phyloP scores from a whole-genome alignment of 1,139 yeast species.

The Yamadazyma blattariae region DNA sequence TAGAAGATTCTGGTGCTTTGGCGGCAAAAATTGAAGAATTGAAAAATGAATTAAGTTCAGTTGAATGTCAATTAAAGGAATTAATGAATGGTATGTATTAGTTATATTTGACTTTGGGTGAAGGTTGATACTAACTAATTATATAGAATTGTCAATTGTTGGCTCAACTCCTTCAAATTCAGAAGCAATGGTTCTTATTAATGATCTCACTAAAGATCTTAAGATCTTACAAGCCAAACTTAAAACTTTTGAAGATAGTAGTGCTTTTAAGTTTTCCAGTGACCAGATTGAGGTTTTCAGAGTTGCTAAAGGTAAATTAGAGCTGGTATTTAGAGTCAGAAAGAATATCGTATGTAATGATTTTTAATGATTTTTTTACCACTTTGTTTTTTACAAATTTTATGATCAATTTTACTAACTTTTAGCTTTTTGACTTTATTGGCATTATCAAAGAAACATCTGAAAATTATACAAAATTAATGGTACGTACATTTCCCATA shows the following conservation, averaged over 20 bases:
- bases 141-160: not conserved
- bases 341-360: not conserved
- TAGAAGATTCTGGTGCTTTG: not conserved
- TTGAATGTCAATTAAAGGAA: not conserved
- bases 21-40: not conserved
- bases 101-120: no score
- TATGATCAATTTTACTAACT: no score
- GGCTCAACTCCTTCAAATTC: not conserved
- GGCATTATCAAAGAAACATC: not conserved
- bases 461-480: not conserved
- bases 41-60: not conserved
- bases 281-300: not conserved
- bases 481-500: not conserved
- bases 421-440: not conserved
- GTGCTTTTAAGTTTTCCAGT: not conserved
- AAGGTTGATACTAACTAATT: not conserved
- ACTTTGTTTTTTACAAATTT: no score
- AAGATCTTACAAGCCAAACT: not conserved
- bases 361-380: not conserved
- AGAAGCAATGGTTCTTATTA: not conserved
- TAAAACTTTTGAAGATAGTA: not conserved
- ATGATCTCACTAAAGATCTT: not conserved
- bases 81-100: not conserved
- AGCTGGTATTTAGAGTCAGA: not conserved
- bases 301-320: not conserved